A percentile compares a stretch with the other conserved stretches of the same genome.
Evolutionary conservation across 805 yeast species (phyloP).

Genomic region (Metschnikowia hibisci): DNA sequence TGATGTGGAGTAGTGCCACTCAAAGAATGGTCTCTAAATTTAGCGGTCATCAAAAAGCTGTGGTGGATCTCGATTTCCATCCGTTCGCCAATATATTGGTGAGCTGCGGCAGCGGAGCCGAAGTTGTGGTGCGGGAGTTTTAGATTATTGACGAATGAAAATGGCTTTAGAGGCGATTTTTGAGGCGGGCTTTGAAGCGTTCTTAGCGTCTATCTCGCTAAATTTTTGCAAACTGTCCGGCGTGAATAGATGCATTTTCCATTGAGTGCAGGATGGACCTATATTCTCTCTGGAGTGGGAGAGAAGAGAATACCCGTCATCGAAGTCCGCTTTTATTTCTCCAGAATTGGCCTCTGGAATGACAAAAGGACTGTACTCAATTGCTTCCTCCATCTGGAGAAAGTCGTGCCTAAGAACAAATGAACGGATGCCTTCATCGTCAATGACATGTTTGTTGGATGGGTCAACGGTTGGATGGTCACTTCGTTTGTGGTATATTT

Average conservation of each 20-base stretch:
- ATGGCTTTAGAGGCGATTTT: too few species aligned
- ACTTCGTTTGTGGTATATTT: constrained; percentile 47
- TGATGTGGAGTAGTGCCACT: constrained; percentile 58
- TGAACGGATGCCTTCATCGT: constrained; percentile 56
- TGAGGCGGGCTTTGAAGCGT: not conserved
- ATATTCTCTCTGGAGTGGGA: constrained; percentile 21
- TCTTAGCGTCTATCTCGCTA: constrained; percentile 12
- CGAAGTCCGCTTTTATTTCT: not conserved
- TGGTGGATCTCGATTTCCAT: constrained; percentile 56
- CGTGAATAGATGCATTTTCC: constrained; percentile 31
- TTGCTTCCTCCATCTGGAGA: constrained; percentile 27
- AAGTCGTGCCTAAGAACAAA: constrained; percentile 51
- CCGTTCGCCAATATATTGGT: constrained; percentile 40
- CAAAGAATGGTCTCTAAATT: constrained; percentile 45
- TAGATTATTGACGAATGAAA: not conserved
- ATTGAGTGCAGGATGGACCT: constrained; percentile 11
- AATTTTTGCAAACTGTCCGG: constrained; percentile 27
- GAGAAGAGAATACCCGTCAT: constrained; percentile 12
- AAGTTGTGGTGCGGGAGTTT: constrained; percentile 42
- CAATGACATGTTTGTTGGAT: constrained; percentile 44
- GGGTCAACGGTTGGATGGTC: constrained; percentile 13
- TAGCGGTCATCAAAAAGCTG: constrained; percentile 60
- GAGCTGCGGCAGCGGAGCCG: constrained; percentile 55
- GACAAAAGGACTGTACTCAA: constrained; percentile 35
- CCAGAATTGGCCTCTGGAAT: not conserved